Evolutionary conservation across 2,329 filamentous ascomycete species (phyloP), one percentile per base, ranked within the genome.

Genomic region (Calonectria fujianensis): DNA sequence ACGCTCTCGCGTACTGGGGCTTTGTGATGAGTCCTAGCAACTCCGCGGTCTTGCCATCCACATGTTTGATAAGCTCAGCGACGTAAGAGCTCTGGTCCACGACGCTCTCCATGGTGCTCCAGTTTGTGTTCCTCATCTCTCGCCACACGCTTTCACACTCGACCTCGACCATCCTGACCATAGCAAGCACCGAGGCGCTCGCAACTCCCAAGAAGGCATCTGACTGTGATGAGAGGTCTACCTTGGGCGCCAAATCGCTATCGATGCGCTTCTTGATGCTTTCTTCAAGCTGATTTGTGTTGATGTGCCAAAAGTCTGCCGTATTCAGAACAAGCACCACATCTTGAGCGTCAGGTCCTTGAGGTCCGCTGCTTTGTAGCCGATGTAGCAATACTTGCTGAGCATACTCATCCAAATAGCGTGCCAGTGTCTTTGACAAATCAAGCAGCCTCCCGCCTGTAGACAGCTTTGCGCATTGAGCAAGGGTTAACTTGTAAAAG

Each of bases 141-240:
- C 96, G 92, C 97, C 96, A 99, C 20, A 94, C 93, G 0, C 94
- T 91, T 77, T 98, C 96, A 80, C 96, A 94, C 68, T 94, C 94
- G 0, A 93, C 84, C 83, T 98, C 96, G 6, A 98, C 94, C 81
- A 93, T 93, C 75, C 94, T 93, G 7, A 98, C 96, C 59, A 99
- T 89, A 0, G 94, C 91, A 65, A 97, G 90, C 8, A 99, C 94
- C 5, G 95, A 94, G 16, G 96, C 94, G 82, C 95, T 96, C 2
- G 96, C 97, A 48, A 99, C 96, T 3, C 96, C 96, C 88, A 99
- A 94, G 85, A 98, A 99, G 0, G 95, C 93, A 85, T 99, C 97
- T 0, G 96, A 95, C 84, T 98, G 97, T 31, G 94, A 96, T 69
- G 98, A 96, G 27, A 99, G 87, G 83, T 98, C 96, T 9, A 99